These are phyloP conservation scores for Coemansia brasiliensis DNA, from an alignment of 192 early-diverging fungal genomes.

Conservation along the genomic window DNA sequence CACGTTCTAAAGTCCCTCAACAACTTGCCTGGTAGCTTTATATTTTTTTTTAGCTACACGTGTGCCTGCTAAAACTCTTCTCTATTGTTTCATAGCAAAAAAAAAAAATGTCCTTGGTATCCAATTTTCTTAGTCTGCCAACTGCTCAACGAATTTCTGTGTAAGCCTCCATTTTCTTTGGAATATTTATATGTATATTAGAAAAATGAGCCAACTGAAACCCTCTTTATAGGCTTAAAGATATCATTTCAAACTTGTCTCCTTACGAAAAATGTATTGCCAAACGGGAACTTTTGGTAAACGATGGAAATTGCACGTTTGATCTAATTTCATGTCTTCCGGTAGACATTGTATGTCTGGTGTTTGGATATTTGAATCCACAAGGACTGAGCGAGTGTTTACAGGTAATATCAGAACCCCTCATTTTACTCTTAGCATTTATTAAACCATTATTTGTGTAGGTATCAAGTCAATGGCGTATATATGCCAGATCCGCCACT, in stretches of 20 bases:
- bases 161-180: no score
- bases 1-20: no score
- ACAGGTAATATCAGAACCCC: background rate
- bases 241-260: constrained; percentile 12
- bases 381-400: constrained; percentile 7
- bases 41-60: no score
- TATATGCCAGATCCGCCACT: background rate
- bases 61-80: no score
- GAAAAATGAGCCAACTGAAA: no score
- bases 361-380: constrained; percentile 7
- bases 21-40: no score
- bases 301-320: constrained; percentile 1
- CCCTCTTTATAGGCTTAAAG: constrained; percentile 7
- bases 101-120: no score
- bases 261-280: constrained; percentile 16
- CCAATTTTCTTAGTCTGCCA: no score
- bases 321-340: constrained; percentile 19
- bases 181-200: no score
- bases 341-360: constrained; percentile 1
- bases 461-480: constrained; percentile 11
- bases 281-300: constrained; percentile 10
- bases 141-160: no score
- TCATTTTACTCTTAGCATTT: background rate
- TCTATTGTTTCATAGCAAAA: no score
- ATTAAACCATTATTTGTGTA: background rate